Base-by-base conservation (phyloP, 805 yeast genomes). In the Candida dajiaensis region DNA sequence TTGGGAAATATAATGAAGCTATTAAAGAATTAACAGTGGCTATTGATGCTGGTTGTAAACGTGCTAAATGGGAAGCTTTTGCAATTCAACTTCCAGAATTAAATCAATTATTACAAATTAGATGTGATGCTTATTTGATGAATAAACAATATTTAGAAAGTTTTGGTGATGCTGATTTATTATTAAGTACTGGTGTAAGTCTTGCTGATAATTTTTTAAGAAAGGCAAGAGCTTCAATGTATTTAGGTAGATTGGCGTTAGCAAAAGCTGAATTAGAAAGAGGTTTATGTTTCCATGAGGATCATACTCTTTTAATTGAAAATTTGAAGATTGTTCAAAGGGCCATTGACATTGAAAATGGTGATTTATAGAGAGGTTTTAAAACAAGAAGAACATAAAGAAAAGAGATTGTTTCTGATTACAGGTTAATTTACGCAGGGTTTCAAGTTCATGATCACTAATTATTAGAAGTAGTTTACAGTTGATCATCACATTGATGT, bases 11-110 rank as follows among this genome's bases (percentile, higher is more conserved):
- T 50, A 67, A 66, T 3, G 89, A 82, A 12, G 82, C 89, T 1
- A 73, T 76, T 36, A 81, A 81, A 57, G 83, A 80, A 55, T 77
- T 83, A 54, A 61, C 78, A 8, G 67, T 83, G 38, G 92, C 87
- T 4, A 69, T 85, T 31, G 88, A 83, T 45, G 76, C 83, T 74
- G 78, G 84, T 15, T 63, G 71, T 41, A 80, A 83, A 55, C 74
- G 94, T 64, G 76, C 83, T 38, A 81, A 83, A 59, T 84, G 83
- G 68, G 94, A 85, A 59, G 71, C 84, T 6, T 85, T 85, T 62
- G 89, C 80, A 50, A 73, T 83, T 15, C 83, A 86, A 23, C 62
- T 85, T 42, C 85, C 81, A 61, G 94, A 85, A 61, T 64, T 83
- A 42, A 73, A 78, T 38, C 73, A 81, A 54, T 77, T 85, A 59